Percentiles rank a stretch among this genome's conserved stretches.
Evolutionary conservation across 768 basidiomycete species (phyloP).

Genomic region (Russula emetica): DNA sequence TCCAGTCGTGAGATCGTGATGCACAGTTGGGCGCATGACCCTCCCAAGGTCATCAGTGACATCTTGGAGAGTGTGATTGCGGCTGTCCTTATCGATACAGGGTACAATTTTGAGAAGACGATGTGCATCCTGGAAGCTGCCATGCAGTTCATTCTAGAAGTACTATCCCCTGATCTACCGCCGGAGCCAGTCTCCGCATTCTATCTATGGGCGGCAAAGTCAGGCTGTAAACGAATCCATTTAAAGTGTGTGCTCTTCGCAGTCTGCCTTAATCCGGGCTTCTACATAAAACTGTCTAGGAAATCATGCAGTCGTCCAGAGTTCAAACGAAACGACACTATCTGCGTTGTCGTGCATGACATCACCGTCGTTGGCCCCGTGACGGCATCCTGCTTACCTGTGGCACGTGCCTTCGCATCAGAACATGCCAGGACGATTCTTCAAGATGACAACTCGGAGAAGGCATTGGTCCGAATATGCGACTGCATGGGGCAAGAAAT

Average conservation of each 20-base stretch:
- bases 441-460: slow-evolving; percentile 43
- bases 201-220: slow-evolving; percentile 56
- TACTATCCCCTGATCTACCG: slow-evolving; percentile 54
- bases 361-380: slow-evolving; percentile 56
- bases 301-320: slow-evolving; percentile 45
- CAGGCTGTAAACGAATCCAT: slow-evolving; percentile 51
- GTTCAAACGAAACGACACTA: slow-evolving; percentile 45
- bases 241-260: slow-evolving; percentile 40
- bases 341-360: slow-evolving; percentile 59
- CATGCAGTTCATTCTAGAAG: slow-evolving; percentile 63
- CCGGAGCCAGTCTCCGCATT: slow-evolving; percentile 72
- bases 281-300: slow-evolving; percentile 32
- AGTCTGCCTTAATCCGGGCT: slow-evolving; percentile 19
- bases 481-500: slow-evolving; percentile 35
- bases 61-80: slow-evolving; percentile 82
- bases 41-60: slow-evolving; percentile 82
- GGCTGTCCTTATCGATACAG: slow-evolving; percentile 76
- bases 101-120: slow-evolving; percentile 67
- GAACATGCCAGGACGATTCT: slow-evolving; percentile 57
- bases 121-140: slow-evolving; percentile 54
- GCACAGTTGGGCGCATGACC: slow-evolving; percentile 76
- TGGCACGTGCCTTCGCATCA: slow-evolving; percentile 67
- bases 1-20: slow-evolving; percentile 58
- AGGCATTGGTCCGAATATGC: slow-evolving; percentile 44
- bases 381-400: slow-evolving; percentile 48